These are phyloP conservation scores for Oryza brachyantha DNA, from an alignment of 176 grass and related monocot species.

Conservation along the genomic window DNA sequence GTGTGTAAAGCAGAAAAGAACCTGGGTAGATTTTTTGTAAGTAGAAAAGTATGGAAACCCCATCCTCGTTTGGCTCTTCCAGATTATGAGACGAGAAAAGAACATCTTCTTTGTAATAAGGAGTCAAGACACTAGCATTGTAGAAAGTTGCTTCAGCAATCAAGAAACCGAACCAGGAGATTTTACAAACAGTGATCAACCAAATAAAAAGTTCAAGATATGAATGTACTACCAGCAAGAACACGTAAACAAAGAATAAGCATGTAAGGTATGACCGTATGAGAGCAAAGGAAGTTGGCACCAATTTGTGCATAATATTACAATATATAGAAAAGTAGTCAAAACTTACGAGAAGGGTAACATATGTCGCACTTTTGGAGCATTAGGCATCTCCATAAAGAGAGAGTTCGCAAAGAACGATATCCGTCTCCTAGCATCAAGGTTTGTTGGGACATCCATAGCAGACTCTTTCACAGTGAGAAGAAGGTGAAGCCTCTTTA, in stretches of 20 bases:
- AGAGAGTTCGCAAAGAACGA: slow-evolving; percentile 98
- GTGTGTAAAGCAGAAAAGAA: slow-evolving; percentile 19
- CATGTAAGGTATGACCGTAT: background rate
- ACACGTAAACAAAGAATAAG: background rate
- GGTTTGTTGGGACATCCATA: slow-evolving; percentile 96
- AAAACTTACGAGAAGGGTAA: slow-evolving; percentile 93
- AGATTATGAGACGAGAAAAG: slow-evolving; percentile 76
- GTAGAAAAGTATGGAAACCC: slow-evolving; percentile 97
- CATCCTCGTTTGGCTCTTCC: slow-evolving; percentile 87
- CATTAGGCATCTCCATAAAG: slow-evolving; percentile 98
- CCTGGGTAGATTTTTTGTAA: slow-evolving; percentile 99
- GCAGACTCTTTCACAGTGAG: slow-evolving; percentile 96
- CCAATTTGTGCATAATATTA: background rate
- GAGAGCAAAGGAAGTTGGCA: background rate
- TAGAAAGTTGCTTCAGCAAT: slow-evolving; percentile 23
- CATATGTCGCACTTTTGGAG: slow-evolving; percentile 97
- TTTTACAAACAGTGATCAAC: background rate
- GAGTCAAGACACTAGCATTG: slow-evolving; percentile 79
- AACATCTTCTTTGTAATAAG: slow-evolving; percentile 97
- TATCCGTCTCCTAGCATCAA: slow-evolving; percentile 94
- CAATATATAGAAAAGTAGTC: slow-evolving; percentile 11
- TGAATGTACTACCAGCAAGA: slow-evolving; percentile 7
- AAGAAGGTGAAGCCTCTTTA: slow-evolving; percentile 91
- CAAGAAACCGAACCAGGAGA: slow-evolving; percentile 5
- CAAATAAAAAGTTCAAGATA: background rate